Evolutionary conservation across 2,329 filamentous ascomycete genomes (phyloP), one percentile per base, ranked within the genome.

Genomic region (Penicillium brasilianum): DNA sequence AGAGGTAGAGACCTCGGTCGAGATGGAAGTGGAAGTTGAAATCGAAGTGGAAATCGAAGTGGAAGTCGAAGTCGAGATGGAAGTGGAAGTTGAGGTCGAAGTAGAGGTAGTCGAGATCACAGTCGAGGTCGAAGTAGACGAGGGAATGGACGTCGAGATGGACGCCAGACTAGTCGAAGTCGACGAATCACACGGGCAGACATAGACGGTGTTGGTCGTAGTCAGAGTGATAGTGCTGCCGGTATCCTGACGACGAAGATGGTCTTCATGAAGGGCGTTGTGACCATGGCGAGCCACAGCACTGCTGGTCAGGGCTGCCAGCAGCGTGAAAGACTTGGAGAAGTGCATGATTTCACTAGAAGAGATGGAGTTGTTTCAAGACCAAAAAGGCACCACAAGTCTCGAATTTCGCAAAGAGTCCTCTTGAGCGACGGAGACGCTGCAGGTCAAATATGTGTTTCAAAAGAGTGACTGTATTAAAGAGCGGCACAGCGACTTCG

Each of bases 221-320:
- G 61, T 65, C 25, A 53, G 37, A 20, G 54, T 57, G 32, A 41
- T n/a, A 4, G 39, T 54, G 36, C 52, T 54, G 22, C 36, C 52
- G 28, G 36, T 25, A 50, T 41, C 62, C 49, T 63, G 58, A 30
- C 66, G 66, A 54, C 64, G 64, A 14, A 46, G 59, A 59, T 66
- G 64, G 46, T 55, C 59, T 37, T 64, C 57, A 54, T 62, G 60
- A 28, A 36, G 57, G 34, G 37, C 53, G 58, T 67, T 37, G 68
- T 57, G 6, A 57, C 60, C 54, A 28, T 60, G 57, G n/a, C 59
- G 66, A 52, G 71, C 69, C 13, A 71, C 44, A 18, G 67, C 58
- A 58, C 69, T 58, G 37, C 69, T 65, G 62, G 69, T 62, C 36
- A 75, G 62, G 55, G 72, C 71, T 66, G 71, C 71, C 60, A 75